phyloP scores from a whole-genome alignment of 2,329 filamentous ascomycete species.

The Hypomyces rosellus region DNA sequence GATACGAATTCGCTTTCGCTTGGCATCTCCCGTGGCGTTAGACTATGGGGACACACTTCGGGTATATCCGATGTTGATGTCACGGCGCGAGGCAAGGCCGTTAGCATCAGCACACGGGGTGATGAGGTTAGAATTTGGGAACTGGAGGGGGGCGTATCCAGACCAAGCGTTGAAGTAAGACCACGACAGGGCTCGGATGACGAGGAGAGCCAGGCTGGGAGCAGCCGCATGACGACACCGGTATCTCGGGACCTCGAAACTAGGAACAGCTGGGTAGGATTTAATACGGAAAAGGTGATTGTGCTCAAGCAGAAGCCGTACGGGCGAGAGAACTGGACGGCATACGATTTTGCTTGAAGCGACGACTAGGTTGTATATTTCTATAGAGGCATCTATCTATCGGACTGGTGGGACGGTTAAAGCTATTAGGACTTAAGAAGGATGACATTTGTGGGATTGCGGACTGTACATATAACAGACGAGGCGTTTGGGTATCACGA shows the following conservation, averaged over 20 bases:
- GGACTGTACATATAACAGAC: too few relatives aligned
- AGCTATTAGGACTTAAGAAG: too few relatives aligned
- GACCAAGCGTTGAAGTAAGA: conserved; percentile 49
- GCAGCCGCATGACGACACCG: neutral
- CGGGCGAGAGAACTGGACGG: conserved; percentile 66
- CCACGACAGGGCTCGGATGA: conserved; percentile 27
- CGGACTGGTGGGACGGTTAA: too few relatives aligned
- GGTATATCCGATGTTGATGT: conserved; percentile 82
- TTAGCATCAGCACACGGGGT: conserved; percentile 79
- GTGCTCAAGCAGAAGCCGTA: conserved; percentile 65
- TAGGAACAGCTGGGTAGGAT: conserved; percentile 65
- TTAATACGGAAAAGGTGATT: conserved; percentile 89
- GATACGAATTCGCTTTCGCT: conserved; percentile 57
- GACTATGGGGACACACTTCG: conserved; percentile 88
- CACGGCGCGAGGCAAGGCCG: conserved; percentile 76
- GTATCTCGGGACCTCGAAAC: conserved; percentile 35
- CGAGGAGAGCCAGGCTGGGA: conserved; percentile 11
- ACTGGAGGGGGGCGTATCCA: conserved; percentile 61
- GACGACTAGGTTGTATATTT: too few relatives aligned
- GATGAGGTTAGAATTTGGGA: conserved; percentile 84
- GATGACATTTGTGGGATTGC: too few relatives aligned
- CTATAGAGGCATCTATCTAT: too few relatives aligned
- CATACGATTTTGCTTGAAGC: conserved; percentile 75
- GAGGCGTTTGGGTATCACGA: too few relatives aligned
- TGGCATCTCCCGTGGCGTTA: conserved; percentile 63